Percentiles rank a stretch among this genome's conserved stretches.
phyloP scores from a whole-genome alignment of 1,139 yeast species.

The Nakaseomyces kungkrabaensis region DNA sequence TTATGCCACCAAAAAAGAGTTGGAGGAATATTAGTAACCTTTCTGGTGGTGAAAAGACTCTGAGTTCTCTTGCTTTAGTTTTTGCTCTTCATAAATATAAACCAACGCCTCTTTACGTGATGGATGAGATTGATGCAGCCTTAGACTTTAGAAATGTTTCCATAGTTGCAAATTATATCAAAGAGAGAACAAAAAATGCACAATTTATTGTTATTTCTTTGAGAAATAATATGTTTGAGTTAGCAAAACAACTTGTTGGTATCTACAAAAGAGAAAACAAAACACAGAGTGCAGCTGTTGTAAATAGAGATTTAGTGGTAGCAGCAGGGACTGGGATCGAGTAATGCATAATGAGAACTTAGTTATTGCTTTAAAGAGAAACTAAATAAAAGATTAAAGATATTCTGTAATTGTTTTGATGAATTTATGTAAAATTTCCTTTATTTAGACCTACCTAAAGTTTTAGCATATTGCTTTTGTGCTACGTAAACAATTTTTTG shows the following conservation, averaged over 20 bases:
- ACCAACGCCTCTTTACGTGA: conserved; percentile 95
- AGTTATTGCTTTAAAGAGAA: too few species aligned
- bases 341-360: too few species aligned
- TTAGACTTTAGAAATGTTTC: conserved; percentile 94
- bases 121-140: conserved; percentile 99
- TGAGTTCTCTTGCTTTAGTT: conserved; percentile 88
- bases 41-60: conserved; percentile 96
- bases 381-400: too few species aligned
- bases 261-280: conserved; percentile 87
- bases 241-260: conserved; percentile 89
- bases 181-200: conserved; percentile 90
- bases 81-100: conserved; percentile 94
- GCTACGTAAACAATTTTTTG: conserved; percentile 64
- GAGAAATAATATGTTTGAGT: conserved; percentile 95
- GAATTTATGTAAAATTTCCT: background rate
- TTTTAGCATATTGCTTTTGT: conserved; percentile 34
- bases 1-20: conserved; percentile 98
- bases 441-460: conserved; percentile 28
- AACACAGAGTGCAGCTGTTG: conserved; percentile 75
- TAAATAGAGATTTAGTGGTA: conserved; percentile 42
- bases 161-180: conserved; percentile 93
- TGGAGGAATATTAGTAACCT: conserved; percentile 93
- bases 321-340: background rate
- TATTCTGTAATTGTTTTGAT: too few species aligned
- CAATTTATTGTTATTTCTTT: conserved; percentile 93